Conservation (phyloP, 2,329 filamentous ascomycete genomes). For the Coleophoma cylindrospora region DNA sequence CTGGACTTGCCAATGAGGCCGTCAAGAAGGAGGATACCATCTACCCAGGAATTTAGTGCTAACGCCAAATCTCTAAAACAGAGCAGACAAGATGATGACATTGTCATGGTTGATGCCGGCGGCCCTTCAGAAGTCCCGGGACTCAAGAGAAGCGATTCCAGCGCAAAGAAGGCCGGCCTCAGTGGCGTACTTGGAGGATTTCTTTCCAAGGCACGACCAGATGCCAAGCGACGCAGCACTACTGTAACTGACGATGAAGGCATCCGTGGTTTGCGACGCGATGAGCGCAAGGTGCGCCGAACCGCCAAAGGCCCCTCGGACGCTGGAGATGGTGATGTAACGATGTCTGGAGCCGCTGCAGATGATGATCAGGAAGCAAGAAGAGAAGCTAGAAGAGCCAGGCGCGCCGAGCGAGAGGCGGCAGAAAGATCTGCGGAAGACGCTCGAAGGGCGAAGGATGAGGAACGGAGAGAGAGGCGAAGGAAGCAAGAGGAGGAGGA, state of each 20-base stretch:
- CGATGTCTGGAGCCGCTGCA: slow-evolving; percentile 38
- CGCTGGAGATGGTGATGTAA: slow-evolving; percentile 37
- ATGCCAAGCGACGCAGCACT: slow-evolving; percentile 45
- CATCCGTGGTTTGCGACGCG: slow-evolving; percentile 19
- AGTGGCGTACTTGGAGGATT: slow-evolving; percentile 59
- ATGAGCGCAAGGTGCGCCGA: slow-evolving; percentile 30
- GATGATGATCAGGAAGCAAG: slow-evolving; percentile 58
- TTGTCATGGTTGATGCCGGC: slow-evolving; percentile 49
- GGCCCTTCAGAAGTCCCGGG: slow-evolving; percentile 34
- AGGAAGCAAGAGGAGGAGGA: slow-evolving; percentile 52
- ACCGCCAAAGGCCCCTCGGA: slow-evolving; percentile 26
- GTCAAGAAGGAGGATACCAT: slow-evolving; percentile 14
- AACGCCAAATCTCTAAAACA: slow-evolving; percentile 50
- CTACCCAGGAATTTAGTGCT: slow-evolving; percentile 25
- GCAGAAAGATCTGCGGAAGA: slow-evolving; percentile 46
- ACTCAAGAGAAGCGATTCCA: slow-evolving; percentile 56
- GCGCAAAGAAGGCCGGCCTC: slow-evolving; percentile 55
- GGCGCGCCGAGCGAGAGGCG: slow-evolving; percentile 46
- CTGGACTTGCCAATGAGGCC: slow-evolving; percentile 20
- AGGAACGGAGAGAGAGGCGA: slow-evolving; percentile 49
- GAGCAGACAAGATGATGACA: slow-evolving; percentile 58
- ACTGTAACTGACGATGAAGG: slow-evolving; percentile 46
- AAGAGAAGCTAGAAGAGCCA: slow-evolving; percentile 56
- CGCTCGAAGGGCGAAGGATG: slow-evolving; percentile 50
- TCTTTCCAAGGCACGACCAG: slow-evolving; percentile 37